Evolutionary conservation across 371 early-diverging fungal genomes (phyloP), one percentile per base, ranked within the genome.

Genomic region (Basidiobolus meristosporus): DNA sequence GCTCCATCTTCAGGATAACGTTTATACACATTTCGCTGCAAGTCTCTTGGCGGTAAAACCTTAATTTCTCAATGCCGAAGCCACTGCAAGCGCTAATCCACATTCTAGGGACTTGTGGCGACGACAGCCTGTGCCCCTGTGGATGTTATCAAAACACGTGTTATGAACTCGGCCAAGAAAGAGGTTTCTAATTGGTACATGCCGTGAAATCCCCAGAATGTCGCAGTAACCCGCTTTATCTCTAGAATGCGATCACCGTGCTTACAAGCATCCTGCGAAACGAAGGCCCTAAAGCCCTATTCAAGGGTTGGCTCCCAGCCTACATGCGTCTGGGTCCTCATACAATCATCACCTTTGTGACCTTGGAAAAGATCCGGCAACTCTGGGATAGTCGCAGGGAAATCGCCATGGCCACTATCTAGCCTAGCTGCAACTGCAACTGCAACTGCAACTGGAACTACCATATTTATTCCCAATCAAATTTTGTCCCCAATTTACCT

Each of bases 101-200:
- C 40, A 33, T 46, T 43, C 38, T 45, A 73, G 72, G 88, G 83
- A 22, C 62, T 91, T 15, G 76, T 89, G 10, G 85, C 90, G 3
- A 91, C 92, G 0, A 90, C 92, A 2, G 73, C 72, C 0, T 80
- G 79, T 33, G 75, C 83, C 5, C 86, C 88, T 14, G 57, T 84
- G 30, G 92, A 91, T 58, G 90, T 91, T 10, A 65, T 86, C 36
- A 91, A 91, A 57, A 88, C 88, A 0, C 72, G 90, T 19, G 68
- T 86, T 33, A 89, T 91, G 90, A 77, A 73, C 48, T 56, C 65
- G 18, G 57, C 49, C 9, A 26, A 3, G 9, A 26, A 26, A 26
- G 26, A 26, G 26, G 26, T 26, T 26, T 26, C 26, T 26, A 26
- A 20, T 34, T 21, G 12, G 29, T n/a, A n/a, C n/a, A n/a, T n/a